Conservation (phyloP, 805 yeast genomes). For the Ogataea naganishii region DNA sequence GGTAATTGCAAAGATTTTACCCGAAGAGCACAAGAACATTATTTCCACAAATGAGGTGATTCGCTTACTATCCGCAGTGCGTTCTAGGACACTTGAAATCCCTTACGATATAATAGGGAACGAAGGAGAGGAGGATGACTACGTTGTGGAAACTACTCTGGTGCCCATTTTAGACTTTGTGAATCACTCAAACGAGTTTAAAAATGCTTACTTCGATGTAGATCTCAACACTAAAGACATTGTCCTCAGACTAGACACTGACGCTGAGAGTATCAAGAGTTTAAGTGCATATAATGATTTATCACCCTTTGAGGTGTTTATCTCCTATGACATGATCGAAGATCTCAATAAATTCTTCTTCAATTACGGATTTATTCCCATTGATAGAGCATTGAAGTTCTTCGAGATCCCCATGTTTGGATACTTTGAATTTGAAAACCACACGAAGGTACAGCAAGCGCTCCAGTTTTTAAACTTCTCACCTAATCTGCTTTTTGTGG, state of each 20-base stretch:
- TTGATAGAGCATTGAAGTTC: conserved; percentile 8
- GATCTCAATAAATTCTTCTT: conserved; percentile 30
- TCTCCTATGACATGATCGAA: conserved; percentile 34
- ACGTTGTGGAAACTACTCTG: conserved; percentile 40
- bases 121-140: conserved; percentile 25
- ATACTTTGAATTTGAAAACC: conserved; percentile 9
- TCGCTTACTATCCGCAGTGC: conserved; percentile 32
- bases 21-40: not conserved
- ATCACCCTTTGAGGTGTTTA: conserved; percentile 31
- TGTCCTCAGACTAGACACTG: conserved; percentile 25
- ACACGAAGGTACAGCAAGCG: conserved; percentile 4
- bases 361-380: conserved; percentile 41
- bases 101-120: conserved; percentile 32
- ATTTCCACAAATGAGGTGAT: conserved; percentile 8
- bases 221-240: conserved; percentile 37
- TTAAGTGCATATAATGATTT: not conserved
- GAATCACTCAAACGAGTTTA: conserved; percentile 40
- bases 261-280: not conserved
- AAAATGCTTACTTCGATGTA: conserved; percentile 55
- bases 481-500: conserved; percentile 31
- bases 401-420: conserved; percentile 29
- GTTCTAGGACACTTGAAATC: conserved; percentile 57
- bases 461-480: conserved; percentile 25
- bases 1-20: conserved; percentile 4
- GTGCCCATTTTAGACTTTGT: conserved; percentile 65